Base-by-base conservation (phyloP, 352 stramenopile genomes). In the Blastocystis sp. region DNA sequence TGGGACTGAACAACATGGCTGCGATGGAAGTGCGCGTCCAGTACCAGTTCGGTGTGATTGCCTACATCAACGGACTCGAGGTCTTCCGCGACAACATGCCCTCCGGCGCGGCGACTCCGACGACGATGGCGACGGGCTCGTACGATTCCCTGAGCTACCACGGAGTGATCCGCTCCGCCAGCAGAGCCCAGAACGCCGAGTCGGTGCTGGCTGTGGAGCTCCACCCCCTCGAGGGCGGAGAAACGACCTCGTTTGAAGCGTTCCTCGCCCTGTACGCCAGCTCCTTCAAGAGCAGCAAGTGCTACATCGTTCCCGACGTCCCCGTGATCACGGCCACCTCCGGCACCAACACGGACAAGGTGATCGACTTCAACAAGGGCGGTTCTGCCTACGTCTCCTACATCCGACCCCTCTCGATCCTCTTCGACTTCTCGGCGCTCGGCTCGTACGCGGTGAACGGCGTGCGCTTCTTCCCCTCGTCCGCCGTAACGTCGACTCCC, bases 31-130 rank as follows among this genome's bases (percentile, higher is more conserved):
- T 89, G 9, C 19, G 65, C 24, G 29, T 89, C 24, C 55, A 79
- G 9, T 77, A 77, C 31, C 33, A 35, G 29, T 37, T 59, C 62
- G 79, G 79, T 35, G 55, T 89, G 26, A 66, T 89, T 55, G 79
- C 50, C 65, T 89, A 89, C 41, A 41, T 89, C 26, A 89, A 79
- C 41, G 79, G 79, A 45, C 26, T 4, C 1, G 79, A 89, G 50
- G 41, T 89, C 13, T 89, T 65, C 37, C 37, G 79, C 26, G 67
- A 80, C 62, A 89, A 89, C 31, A 89, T 89, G 79, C 79, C 79
- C 26, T 2, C 4, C 4, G 79, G 79, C 33, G 50, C 24, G 10
- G 67, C 29, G 4, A 62, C 55, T 62, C 24, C 61, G 12, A 51
- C 33, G 6, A 89, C 79, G 0, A 21, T 77, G 41, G 61, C 61